Percentiles rank a stretch among this genome's conserved stretches.
Conservation (phyloP, 306 rosid species). For the Alnus rubra region DNA sequence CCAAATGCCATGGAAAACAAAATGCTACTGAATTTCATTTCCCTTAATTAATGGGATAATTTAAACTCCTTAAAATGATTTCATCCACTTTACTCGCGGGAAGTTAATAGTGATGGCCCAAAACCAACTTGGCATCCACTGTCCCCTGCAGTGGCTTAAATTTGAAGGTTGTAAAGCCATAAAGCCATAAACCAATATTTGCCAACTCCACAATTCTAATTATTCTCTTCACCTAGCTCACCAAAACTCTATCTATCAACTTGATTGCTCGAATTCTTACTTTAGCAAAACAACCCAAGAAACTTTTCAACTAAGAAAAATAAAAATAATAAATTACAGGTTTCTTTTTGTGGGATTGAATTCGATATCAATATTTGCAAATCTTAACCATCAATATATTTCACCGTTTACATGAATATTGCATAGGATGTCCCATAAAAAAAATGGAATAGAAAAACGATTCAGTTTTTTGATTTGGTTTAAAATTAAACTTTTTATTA, state of each 20-base stretch:
- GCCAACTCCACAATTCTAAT: not conserved
- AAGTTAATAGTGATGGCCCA: not conserved
- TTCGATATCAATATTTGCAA: too few relatives aligned
- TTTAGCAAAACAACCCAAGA: not conserved
- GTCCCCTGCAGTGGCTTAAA: not conserved
- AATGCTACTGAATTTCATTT: not conserved
- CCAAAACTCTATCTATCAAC: not conserved
- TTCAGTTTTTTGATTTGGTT: too few relatives aligned
- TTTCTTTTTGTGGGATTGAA: too few relatives aligned
- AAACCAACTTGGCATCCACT: slow-evolving; percentile 1
- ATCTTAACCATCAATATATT: too few relatives aligned
- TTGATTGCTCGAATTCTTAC: not conserved
- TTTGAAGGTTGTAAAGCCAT: not conserved
- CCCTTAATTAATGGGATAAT: not conserved
- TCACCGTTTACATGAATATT: too few relatives aligned
- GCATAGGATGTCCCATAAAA: too few relatives aligned
- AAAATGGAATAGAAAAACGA: too few relatives aligned
- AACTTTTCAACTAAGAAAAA: too few relatives aligned
- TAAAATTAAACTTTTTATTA: too few relatives aligned
- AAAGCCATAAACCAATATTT: not conserved
- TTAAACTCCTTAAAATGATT: not conserved
- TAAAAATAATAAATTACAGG: too few relatives aligned
- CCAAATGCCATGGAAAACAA: not conserved
- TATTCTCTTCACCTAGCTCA: not conserved
- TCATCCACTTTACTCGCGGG: too few relatives aligned